Evolutionary conservation across 306 rosid species (phyloP).

Genomic region (Lagenaria siceraria): DNA sequence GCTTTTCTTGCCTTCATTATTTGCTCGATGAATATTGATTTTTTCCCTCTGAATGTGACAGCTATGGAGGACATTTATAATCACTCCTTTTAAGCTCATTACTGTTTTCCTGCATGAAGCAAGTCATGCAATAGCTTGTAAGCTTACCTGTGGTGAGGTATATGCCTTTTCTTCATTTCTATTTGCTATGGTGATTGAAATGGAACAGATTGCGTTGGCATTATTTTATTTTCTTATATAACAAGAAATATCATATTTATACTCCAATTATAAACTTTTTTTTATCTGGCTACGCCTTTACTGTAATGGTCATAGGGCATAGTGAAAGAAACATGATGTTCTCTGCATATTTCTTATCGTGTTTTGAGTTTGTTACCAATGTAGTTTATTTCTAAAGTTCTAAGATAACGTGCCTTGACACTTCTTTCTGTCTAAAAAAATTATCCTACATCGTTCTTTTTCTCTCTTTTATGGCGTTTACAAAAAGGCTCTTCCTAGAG

Average conservation of each 20-base stretch:
- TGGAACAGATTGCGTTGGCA: background rate
- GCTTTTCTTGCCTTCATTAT: background rate
- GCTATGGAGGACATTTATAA: conserved; percentile 85
- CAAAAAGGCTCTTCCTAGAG: no score
- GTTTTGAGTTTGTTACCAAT: background rate
- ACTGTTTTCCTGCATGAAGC: conserved; percentile 91
- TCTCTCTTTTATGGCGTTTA: no score
- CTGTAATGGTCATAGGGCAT: background rate
- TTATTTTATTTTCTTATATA: background rate
- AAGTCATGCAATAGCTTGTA: conserved; percentile 91
- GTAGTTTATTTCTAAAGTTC: background rate
- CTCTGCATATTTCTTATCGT: background rate
- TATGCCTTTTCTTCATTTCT: conserved; percentile 1
- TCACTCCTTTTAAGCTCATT: conserved; percentile 93
- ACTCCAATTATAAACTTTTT: background rate
- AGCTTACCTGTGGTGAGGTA: conserved; percentile 90
- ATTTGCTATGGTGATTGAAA: conserved; percentile 2
- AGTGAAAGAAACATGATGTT: background rate
- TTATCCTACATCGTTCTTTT: background rate
- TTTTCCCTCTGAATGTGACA: conserved; percentile 16
- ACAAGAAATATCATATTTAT: background rate
- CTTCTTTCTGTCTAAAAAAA: background rate
- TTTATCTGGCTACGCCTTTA: background rate
- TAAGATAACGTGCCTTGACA: background rate
- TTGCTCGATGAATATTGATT: background rate